These are phyloP conservation scores for Colletotrichum viniferum DNA, from an alignment of 2,329 filamentous ascomycete species.

Conservation along the genomic window DNA sequence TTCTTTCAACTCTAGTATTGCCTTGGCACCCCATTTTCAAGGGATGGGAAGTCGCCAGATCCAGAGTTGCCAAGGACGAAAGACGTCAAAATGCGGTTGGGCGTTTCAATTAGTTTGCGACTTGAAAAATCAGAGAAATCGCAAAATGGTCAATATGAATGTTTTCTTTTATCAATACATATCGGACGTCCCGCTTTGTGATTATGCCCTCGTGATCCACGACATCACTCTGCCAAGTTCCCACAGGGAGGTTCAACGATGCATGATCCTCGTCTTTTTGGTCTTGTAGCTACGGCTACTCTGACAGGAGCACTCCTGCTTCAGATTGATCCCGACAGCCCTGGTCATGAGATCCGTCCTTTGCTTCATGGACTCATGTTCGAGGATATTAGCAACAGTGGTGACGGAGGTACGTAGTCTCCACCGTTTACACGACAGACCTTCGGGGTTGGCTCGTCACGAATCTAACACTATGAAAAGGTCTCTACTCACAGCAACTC, in stretches of 20 bases:
- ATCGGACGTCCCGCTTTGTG: accelerated
- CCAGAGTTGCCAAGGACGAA: not conserved
- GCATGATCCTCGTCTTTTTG: not conserved
- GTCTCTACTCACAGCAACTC: not conserved
- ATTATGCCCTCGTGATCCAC: not conserved
- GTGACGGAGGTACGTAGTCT: not conserved
- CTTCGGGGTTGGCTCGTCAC: not conserved
- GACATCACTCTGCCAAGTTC: not conserved
- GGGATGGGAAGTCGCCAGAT: not conserved
- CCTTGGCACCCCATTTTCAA: accelerated
- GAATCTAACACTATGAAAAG: not conserved
- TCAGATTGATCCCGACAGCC: not conserved
- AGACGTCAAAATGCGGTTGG: not conserved
- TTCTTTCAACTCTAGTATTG: accelerated
- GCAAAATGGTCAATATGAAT: accelerated
- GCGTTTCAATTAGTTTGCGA: not conserved
- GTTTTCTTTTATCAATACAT: accelerated
- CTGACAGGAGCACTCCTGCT: not conserved
- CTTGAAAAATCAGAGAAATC: not conserved
- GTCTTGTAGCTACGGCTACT: not conserved
- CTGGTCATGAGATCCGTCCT: not conserved
- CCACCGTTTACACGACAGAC: accelerated
- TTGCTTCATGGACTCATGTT: not conserved
- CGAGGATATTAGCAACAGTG: not conserved
- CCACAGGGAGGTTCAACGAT: not conserved